Base-by-base conservation (phyloP, 2,329 filamentous ascomycete genomes). In the Beauveria caledonica region DNA sequence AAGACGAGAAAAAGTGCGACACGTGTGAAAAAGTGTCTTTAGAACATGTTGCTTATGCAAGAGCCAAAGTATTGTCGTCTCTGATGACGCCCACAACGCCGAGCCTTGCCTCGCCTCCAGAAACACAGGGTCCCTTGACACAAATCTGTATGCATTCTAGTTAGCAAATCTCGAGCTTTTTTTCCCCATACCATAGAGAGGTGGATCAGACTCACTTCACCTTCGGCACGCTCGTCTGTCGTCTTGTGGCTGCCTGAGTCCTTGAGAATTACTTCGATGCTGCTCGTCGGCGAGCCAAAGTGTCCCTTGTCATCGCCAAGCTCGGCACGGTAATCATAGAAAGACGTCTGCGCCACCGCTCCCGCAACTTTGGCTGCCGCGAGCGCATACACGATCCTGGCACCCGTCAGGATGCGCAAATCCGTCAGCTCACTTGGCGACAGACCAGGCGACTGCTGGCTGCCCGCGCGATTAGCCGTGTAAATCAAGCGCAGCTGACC, bases 351-450 rank as follows among this genome's bases (percentile, higher is more conserved):
- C 1, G 88, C 79, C n/a, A 96, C 84, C 1, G 92, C 88, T 42
- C 94, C 94, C 2, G 92, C 93, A n/a, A 97, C 89, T 63, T 85
- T 84, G 25, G 90, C 79, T 1, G 89, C 86, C 19, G 91, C 89
- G 59, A 99, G 79, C 3, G 92, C 92, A 72, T 97, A 96, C 55
- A 95, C 80, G 60, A 97, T 80, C 56, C 91, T 85, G 1, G 91
- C 87, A 29, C 88, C 84, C 2, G 89, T 90, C 72, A 92, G 90
- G 57, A 95, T 82, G 50, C 92, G 86, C 61, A 97, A 75, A 68
- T 97, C 90, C 0, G 89, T 90, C 45, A 97, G 79, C 55, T 86
- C 83, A 23, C 81, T 74, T 3, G 88, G 85, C 45, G 83, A 88
- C 13, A 97, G 76, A 1, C 83, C 80, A 1, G 86, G 85, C 1